A percentile compares a stretch with the other conserved stretches of the same genome.
Evolutionary conservation across 2,329 filamentous ascomycete species (phyloP).

Genomic region (Coleophoma crateriformis): DNA sequence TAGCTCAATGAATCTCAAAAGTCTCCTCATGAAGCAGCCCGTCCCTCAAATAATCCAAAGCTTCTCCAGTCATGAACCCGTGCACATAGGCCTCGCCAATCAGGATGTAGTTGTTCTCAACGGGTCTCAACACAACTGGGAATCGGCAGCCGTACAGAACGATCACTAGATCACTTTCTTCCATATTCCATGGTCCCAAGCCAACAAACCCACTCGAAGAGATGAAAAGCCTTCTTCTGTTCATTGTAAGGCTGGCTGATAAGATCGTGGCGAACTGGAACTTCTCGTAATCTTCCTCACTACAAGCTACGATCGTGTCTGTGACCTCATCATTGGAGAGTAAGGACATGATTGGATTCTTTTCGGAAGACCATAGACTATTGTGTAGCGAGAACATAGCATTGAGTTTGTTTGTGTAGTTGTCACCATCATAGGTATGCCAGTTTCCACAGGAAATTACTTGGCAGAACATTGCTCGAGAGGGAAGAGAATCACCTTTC

Average conservation of each 20-base stretch:
- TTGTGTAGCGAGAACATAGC: constrained; percentile 11
- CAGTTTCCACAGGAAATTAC: constrained; percentile 19
- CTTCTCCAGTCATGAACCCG: constrained; percentile 21
- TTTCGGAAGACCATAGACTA: constrained; percentile 3
- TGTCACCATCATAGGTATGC: constrained; percentile 7
- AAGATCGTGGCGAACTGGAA: constrained; percentile 11
- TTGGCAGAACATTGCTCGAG: constrained; percentile 12
- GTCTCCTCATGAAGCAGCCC: constrained; percentile 3
- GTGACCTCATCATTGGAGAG: not conserved
- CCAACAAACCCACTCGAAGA: constrained; percentile 8
- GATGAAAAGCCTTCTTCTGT: constrained; percentile 15
- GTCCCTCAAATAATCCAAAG: constrained; percentile 7
- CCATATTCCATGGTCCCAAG: constrained; percentile 12
- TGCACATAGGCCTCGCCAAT: constrained; percentile 22
- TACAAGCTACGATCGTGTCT: not conserved
- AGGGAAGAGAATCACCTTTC: constrained; percentile 3
- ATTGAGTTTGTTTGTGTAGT: constrained; percentile 12
- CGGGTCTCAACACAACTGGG: constrained; percentile 16
- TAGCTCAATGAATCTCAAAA: constrained; percentile 18
- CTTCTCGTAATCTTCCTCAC: constrained; percentile 8
- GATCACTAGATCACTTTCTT: constrained; percentile 15
- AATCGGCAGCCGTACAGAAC: constrained; percentile 20
- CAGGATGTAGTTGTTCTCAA: constrained; percentile 9
- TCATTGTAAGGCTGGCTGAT: constrained; percentile 16
- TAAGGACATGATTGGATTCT: constrained; percentile 5